These are phyloP conservation scores for Fusarium buxicola DNA, from an alignment of 2,329 filamentous ascomycete genomes.

Conservation along the genomic window DNA sequence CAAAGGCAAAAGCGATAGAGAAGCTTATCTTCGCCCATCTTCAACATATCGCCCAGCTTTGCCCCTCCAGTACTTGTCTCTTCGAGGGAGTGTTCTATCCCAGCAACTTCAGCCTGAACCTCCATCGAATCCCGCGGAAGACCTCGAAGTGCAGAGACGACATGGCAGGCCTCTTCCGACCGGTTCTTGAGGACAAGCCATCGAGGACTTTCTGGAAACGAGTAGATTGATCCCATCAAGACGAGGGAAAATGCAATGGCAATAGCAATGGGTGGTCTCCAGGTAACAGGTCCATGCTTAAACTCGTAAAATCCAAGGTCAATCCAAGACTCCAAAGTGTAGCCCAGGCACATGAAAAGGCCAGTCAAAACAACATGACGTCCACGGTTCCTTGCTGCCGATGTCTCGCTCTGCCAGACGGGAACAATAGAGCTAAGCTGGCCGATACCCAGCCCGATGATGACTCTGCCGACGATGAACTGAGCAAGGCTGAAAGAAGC, in stretches of 20 bases:
- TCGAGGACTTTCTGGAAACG: constrained; percentile 52
- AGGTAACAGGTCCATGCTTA: constrained; percentile 40
- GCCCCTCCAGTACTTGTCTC: constrained; percentile 52
- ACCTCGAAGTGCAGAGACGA: constrained; percentile 55
- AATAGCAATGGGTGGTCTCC: constrained; percentile 56
- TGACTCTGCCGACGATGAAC: constrained; percentile 58
- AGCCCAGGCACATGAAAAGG: constrained; percentile 59
- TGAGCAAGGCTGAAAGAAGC: constrained; percentile 56
- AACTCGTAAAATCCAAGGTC: constrained; percentile 56
- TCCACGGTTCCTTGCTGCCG: constrained; percentile 64
- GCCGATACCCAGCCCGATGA: constrained; percentile 65
- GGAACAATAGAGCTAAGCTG: constrained; percentile 64
- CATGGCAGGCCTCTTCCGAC: constrained; percentile 47
- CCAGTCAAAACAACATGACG: constrained; percentile 60
- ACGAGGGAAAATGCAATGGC: constrained; percentile 49
- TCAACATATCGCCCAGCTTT: constrained; percentile 58
- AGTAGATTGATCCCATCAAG: constrained; percentile 50
- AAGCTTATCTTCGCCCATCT: constrained; percentile 62
- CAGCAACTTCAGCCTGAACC: constrained; percentile 57
- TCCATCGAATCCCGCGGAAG: constrained; percentile 51
- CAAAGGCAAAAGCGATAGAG: constrained; percentile 57
- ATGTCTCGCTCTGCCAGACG: constrained; percentile 65
- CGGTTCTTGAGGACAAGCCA: constrained; percentile 52
- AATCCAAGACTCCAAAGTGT: constrained; percentile 58
- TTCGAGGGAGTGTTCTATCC: constrained; percentile 62